Evolutionary conservation across 768 basidiomycete genomes (phyloP).

Genomic region (Cystofilobasidium capitatum): DNA sequence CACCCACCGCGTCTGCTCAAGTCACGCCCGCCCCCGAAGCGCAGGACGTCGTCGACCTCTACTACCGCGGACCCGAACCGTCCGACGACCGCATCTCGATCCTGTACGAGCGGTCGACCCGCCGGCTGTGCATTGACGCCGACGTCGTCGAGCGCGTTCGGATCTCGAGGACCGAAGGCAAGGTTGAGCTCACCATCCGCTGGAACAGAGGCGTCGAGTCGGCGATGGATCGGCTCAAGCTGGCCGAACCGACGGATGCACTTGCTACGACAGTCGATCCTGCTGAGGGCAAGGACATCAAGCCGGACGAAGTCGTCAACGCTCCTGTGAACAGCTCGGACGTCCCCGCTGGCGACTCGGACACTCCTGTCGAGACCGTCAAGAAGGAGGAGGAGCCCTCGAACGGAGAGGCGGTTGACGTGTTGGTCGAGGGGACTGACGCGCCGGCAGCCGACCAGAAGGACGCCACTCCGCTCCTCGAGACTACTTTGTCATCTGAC

Average conservation of each 20-base stretch:
- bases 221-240: conserved; percentile 42
- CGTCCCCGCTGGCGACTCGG: no score
- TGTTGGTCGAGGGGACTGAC: not conserved
- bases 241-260: conserved; percentile 43
- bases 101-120: conserved; percentile 80
- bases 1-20: not conserved
- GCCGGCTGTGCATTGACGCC: conserved; percentile 79
- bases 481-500: not conserved
- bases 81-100: conserved; percentile 60
- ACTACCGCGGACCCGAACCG: conserved; percentile 30
- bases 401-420: not conserved
- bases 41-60: not conserved
- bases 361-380: not conserved
- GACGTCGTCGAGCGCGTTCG: conserved; percentile 71
- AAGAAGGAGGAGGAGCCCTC: not conserved
- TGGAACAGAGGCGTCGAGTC: conserved; percentile 9
- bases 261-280: not conserved
- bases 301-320: not conserved
- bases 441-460: not conserved
- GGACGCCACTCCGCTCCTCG: not conserved
- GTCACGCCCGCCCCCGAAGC: not conserved
- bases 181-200: conserved; percentile 65
- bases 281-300: not conserved
- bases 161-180: conserved; percentile 69
- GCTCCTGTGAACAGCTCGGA: no score